Percentiles rank a stretch among this genome's conserved stretches.
Evolutionary conservation across 345 rosid genomes (phyloP).

Genomic region (Boechera divaricarpa): DNA sequence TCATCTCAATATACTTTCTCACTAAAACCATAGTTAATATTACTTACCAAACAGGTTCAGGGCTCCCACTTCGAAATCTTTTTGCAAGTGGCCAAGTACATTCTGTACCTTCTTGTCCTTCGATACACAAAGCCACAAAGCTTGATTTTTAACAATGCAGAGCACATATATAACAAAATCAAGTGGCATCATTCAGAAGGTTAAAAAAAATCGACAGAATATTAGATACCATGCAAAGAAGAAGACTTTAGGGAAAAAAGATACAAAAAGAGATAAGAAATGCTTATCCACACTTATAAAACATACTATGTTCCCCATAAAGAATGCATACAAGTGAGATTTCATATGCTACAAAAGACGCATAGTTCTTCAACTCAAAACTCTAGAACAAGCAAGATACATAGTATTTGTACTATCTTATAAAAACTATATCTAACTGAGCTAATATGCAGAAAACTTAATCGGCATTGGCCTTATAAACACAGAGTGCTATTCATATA

Average conservation of each 20-base stretch:
- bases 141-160: conserved; percentile 22
- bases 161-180: neutral
- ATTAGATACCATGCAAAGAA: too few species aligned
- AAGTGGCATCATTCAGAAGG: conserved; percentile 12
- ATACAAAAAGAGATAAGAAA: too few species aligned
- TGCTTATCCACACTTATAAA: too few species aligned
- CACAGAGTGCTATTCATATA: neutral
- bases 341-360: neutral
- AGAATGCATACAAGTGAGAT: too few species aligned
- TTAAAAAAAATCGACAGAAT: neutral
- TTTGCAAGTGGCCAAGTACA: conserved; percentile 71
- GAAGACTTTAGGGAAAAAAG: too few species aligned
- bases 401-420: neutral
- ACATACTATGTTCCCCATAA: too few species aligned
- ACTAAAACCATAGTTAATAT: conserved; percentile 8
- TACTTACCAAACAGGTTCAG: conserved; percentile 65
- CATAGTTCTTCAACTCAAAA: conserved; percentile 5
- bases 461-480: neutral
- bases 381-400: neutral
- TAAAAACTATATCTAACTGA: neutral
- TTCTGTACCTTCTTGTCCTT: conserved; percentile 77
- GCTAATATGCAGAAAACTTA: neutral
- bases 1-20: conserved; percentile 6
- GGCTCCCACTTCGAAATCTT: conserved; percentile 55
- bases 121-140: conserved; percentile 40